These are phyloP conservation scores for Kalaharituber pfeilii DNA, from an alignment of 2,329 filamentous ascomycete genomes.

Conservation along the genomic window DNA sequence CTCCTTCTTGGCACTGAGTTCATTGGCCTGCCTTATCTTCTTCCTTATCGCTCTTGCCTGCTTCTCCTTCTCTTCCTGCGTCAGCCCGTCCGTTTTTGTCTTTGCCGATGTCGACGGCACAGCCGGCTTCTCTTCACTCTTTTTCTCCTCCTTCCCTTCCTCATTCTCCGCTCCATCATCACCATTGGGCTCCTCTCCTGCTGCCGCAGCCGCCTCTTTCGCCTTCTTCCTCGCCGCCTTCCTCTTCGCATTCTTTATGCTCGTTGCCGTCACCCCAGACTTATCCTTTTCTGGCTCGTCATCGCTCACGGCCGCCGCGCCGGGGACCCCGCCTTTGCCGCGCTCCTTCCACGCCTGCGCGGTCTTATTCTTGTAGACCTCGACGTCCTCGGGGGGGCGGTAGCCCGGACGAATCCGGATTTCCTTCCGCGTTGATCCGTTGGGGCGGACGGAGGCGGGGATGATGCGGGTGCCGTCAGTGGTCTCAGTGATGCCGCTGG, in stretches of 20 bases:
- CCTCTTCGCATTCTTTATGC: constrained; percentile 65
- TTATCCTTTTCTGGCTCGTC: constrained; percentile 32
- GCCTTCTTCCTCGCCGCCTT: constrained; percentile 48
- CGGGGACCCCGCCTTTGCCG: constrained; percentile 52
- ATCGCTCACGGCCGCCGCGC: constrained; percentile 42
- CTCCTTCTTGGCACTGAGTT: constrained; percentile 80
- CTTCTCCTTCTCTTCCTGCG: constrained; percentile 60
- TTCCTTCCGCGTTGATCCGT: constrained; percentile 82
- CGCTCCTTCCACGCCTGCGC: constrained; percentile 72
- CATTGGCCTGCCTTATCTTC: constrained; percentile 84
- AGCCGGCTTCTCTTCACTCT: constrained; percentile 1
- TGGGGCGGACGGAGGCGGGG: constrained; percentile 66
- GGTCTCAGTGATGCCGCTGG: constrained; percentile 49
- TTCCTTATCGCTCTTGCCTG: constrained; percentile 83
- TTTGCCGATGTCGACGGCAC: background rate
- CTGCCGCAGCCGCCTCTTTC: constrained; percentile 30
- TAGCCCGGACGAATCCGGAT: constrained; percentile 91
- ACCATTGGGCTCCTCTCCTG: constrained; percentile 22
- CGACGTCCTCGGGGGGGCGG: constrained; percentile 82
- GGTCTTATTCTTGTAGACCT: constrained; percentile 85
- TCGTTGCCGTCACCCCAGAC: constrained; percentile 36
- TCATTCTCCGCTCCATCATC: constrained; percentile 35
- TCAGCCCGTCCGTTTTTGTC: constrained; percentile 19
- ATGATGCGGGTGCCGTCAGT: constrained; percentile 76
- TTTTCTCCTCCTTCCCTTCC: constrained; percentile 21